Evolutionary conservation across 257 asterid species (phyloP), one percentile per base, ranked within the genome.

Genomic region (Eucommia ulmoides): DNA sequence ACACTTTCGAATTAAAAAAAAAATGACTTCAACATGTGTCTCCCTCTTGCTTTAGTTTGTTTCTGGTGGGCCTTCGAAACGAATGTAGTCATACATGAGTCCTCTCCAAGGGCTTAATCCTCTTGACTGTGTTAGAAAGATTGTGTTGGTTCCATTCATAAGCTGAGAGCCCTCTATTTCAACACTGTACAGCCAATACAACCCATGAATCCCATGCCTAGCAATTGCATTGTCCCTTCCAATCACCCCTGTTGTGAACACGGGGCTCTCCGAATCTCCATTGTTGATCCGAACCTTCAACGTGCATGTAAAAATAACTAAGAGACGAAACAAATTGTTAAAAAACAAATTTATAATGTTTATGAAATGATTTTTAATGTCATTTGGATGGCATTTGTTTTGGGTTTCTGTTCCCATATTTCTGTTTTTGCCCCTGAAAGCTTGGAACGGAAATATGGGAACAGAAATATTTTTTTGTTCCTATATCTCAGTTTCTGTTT

Each of bases 131-230:
- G 58, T 77, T 50, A 83, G 72, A n/a, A 61, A 79, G 19, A 84
- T 66, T 8, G 59, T 48, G 45, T 88, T 81, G 2, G 42, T 71
- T 11, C 73, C 59, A 1, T 8, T 2, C 2, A 18, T 17, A 15
- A 88, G 79, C n/a, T 55, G 33, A 23, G 72, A 62, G 7, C 79
- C 76, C 19, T 61, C 60, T 38, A 88, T 23, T 49, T 42, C 56
- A 22, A 81, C 56, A 24, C 65, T 69, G 23, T 62, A 88, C 18
- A 77, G 49, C 79, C 83, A 71, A 19, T 88, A 79, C 25, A 76
- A 33, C 47, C 97, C 97, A 61, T 67, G 94, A 50, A 83, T 88
- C 1, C 97, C 95, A 61, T 88, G 97, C 22, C 97, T 76, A 2
- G 95, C 97, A 23, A 88, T 77, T 1, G 93, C 52, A 23, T 88